Percentiles rank a stretch among this genome's conserved stretches.
phyloP scores from a whole-genome alignment of 2,329 filamentous ascomycete species.

The Atkinsonella hypoxylon region DNA sequence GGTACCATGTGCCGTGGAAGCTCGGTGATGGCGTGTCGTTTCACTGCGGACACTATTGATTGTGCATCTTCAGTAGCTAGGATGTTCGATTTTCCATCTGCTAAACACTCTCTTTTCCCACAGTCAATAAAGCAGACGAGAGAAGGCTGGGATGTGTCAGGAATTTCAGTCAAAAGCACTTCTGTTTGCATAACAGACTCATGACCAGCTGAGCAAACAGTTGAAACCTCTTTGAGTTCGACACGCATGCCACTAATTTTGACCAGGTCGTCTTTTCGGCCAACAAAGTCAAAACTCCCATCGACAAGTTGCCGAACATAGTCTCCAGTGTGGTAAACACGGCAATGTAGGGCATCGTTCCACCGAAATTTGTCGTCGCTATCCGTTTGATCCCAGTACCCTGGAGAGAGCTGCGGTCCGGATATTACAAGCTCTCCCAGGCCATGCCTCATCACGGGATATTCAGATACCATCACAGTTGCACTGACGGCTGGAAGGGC shows the following conservation, averaged over 20 bases:
- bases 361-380: slow-evolving; percentile 6
- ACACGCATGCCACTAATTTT: slow-evolving; percentile 15
- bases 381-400: slow-evolving; percentile 9
- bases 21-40: background rate
- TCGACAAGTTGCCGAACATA: slow-evolving; percentile 16
- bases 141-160: background rate
- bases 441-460: slow-evolving; percentile 39
- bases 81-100: background rate
- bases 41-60: background rate
- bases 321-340: slow-evolving; percentile 23
- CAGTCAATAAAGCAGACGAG: background rate
- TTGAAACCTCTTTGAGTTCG: slow-evolving; percentile 15
- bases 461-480: slow-evolving; percentile 11
- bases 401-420: slow-evolving; percentile 32
- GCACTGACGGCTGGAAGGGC: slow-evolving; percentile 11
- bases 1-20: background rate
- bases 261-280: slow-evolving; percentile 13
- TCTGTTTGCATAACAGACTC: background rate
- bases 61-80: background rate
- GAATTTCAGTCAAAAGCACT: background rate
- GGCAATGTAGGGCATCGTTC: background rate
- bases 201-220: background rate
- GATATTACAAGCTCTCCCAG: slow-evolving; percentile 51
- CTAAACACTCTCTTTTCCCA: background rate
- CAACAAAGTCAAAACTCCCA: slow-evolving; percentile 13